Conservation (phyloP, 495 filamentous ascomycete genomes). For the Neurospora intermedia region DNA sequence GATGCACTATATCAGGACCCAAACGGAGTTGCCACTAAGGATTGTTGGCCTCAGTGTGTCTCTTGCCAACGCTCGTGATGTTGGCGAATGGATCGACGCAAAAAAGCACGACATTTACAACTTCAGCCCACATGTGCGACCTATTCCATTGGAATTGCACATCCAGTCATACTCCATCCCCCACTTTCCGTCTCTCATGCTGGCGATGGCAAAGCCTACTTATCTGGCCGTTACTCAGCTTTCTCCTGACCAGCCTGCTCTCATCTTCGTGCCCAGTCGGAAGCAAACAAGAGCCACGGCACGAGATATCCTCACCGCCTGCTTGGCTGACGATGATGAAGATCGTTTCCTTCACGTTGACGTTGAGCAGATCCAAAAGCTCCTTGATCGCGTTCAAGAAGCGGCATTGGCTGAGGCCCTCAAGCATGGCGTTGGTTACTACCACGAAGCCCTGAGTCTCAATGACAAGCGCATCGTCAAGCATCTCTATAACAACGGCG, state of each 20-base stretch:
- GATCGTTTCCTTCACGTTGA: constrained; percentile 84
- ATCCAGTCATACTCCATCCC: constrained; percentile 94
- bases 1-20: constrained; percentile 91
- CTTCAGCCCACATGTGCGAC: constrained; percentile 85
- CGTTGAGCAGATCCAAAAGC: constrained; percentile 65
- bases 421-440: constrained; percentile 95
- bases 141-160: constrained; percentile 82
- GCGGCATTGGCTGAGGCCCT: constrained; percentile 78
- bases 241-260: constrained; percentile 76
- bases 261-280: constrained; percentile 84
- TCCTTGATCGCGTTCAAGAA: constrained; percentile 74
- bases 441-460: constrained; percentile 80
- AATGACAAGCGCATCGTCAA: constrained; percentile 90
- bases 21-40: constrained; percentile 73
- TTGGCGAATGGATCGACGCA: constrained; percentile 99
- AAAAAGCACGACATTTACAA: constrained; percentile 97
- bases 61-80: constrained; percentile 81
- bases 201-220: constrained; percentile 92
- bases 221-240: constrained; percentile 78
- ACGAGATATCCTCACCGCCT: constrained; percentile 77
- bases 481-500: constrained; percentile 81
- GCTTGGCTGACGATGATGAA: constrained; percentile 80
- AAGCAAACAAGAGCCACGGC: constrained; percentile 87
- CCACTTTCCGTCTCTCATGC: constrained; percentile 95
- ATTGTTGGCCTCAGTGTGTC: constrained; percentile 89